These are phyloP conservation scores for Phytophthora pluvialis DNA, from an alignment of 352 stramenopile species.

Conservation along the genomic window DNA sequence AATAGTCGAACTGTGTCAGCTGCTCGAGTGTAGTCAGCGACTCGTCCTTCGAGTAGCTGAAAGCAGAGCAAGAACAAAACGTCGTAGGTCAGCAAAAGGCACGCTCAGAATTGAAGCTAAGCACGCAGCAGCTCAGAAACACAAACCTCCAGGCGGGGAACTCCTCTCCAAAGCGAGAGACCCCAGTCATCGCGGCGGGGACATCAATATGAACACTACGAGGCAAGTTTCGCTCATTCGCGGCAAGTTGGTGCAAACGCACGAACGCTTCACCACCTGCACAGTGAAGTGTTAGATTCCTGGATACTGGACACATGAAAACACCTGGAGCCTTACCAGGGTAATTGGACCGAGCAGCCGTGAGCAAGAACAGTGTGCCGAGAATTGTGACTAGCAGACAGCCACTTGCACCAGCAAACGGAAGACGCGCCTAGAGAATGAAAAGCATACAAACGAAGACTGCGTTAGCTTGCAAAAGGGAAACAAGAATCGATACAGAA, in stretches of 20 bases:
- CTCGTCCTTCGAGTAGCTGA: slow-evolving; percentile 85
- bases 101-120: no score
- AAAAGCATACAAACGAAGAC: background rate
- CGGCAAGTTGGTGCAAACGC: slow-evolving; percentile 58
- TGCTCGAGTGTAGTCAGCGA: slow-evolving; percentile 50
- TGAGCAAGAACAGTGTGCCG: slow-evolving; percentile 63
- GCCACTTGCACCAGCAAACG: slow-evolving; percentile 55
- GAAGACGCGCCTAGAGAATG: slow-evolving; percentile 47
- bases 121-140: background rate
- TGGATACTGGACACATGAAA: background rate
- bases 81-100: background rate
- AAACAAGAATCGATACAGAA: background rate
- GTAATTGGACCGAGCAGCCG: slow-evolving; percentile 93
- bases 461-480: no score
- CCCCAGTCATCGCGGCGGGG: slow-evolving; percentile 94
- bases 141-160: slow-evolving; percentile 74
- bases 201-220: slow-evolving; percentile 93
- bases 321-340: slow-evolving; percentile 61
- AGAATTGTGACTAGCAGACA: slow-evolving; percentile 57
- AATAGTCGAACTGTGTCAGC: slow-evolving; percentile 62
- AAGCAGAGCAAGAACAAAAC: background rate
- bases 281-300: slow-evolving; percentile 8
- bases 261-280: slow-evolving; percentile 74
- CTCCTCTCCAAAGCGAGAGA: slow-evolving; percentile 90
- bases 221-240: slow-evolving; percentile 35